phyloP scores from a whole-genome alignment of 176 grass and related monocot genomes.

The Stipa capillata region DNA sequence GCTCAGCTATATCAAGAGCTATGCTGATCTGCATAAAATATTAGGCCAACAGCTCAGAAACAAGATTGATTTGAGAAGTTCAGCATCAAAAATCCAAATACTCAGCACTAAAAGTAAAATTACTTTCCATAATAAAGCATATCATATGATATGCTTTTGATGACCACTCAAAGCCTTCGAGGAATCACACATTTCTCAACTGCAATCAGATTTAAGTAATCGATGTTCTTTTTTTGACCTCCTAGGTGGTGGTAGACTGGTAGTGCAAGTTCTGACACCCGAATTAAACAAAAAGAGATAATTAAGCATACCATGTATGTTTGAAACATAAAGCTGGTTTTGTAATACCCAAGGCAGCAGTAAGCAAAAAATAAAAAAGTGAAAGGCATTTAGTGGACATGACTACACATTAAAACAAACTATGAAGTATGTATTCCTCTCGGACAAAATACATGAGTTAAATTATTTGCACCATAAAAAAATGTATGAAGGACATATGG shows the following conservation, averaged over 20 bases:
- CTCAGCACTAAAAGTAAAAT: neutral
- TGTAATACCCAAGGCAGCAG: neutral
- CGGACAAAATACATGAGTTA: neutral
- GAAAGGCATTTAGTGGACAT: neutral
- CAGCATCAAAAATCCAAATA: neutral
- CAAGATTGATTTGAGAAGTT: conserved; percentile 1
- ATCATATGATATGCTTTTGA: too few relatives aligned
- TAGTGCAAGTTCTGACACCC: neutral
- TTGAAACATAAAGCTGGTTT: neutral
- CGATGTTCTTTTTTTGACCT: neutral
- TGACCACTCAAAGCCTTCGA: neutral
- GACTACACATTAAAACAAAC: neutral
- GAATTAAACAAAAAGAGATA: neutral
- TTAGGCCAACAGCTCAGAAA: conserved; percentile 10
- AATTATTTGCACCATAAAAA: neutral
- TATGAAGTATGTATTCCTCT: neutral
- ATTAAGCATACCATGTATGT: too few relatives aligned
- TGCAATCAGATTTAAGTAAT: conserved; percentile 1
- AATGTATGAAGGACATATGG: neutral
- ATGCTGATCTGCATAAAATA: conserved; percentile 45
- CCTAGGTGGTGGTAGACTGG: neutral
- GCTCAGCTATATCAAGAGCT: conserved; percentile 73
- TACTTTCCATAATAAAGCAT: too few relatives aligned
- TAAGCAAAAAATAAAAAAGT: neutral
- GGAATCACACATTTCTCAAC: neutral